phyloP scores from a whole-genome alignment of 352 stramenopile genomes.

The Pseudoperonospora humuli region DNA sequence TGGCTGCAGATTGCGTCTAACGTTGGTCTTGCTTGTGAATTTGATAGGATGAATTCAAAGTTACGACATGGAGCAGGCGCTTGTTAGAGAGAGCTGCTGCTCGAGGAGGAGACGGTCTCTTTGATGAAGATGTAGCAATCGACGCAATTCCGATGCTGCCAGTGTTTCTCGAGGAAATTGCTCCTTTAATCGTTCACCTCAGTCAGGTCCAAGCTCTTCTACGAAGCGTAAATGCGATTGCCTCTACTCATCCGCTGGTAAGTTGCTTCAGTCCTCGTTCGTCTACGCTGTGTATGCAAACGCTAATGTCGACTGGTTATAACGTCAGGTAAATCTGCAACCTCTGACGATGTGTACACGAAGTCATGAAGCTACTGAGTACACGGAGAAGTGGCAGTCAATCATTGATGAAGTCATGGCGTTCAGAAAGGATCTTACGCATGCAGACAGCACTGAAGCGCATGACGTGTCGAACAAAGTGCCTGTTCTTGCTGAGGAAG shows the following conservation, averaged over 20 bases:
- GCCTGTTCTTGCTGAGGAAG: not conserved
- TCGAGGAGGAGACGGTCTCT: constrained; percentile 27
- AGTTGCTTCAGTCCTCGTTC: not conserved
- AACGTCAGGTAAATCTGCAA: constrained; percentile 13
- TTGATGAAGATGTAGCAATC: constrained; percentile 11
- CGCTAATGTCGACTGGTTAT: constrained; percentile 1
- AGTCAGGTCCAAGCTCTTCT: constrained; percentile 35
- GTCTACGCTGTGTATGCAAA: not conserved
- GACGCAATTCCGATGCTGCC: constrained; percentile 29
- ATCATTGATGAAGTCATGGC: constrained; percentile 1
- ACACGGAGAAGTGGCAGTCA: constrained; percentile 19
- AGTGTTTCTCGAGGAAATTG: constrained; percentile 22
- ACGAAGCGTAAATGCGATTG: constrained; percentile 22
- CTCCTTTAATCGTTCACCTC: constrained; percentile 20
- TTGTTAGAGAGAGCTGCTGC: constrained; percentile 19
- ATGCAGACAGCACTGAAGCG: not conserved
- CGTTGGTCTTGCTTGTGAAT: not conserved
- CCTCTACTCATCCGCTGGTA: constrained; percentile 19
- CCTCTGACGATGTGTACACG: constrained; percentile 9
- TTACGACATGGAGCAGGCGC: constrained; percentile 32
- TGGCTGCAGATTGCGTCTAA: constrained; percentile 2
- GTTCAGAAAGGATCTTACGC: not conserved
- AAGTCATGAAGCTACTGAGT: constrained; percentile 10
- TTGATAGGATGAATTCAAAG: constrained; percentile 38
- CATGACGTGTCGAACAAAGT: not conserved